A percentile compares a stretch with the other conserved stretches of the same genome.
Evolutionary conservation across 1,284 basidiomycete species (phyloP).

Genomic region (Heterobasidion annosum): DNA sequence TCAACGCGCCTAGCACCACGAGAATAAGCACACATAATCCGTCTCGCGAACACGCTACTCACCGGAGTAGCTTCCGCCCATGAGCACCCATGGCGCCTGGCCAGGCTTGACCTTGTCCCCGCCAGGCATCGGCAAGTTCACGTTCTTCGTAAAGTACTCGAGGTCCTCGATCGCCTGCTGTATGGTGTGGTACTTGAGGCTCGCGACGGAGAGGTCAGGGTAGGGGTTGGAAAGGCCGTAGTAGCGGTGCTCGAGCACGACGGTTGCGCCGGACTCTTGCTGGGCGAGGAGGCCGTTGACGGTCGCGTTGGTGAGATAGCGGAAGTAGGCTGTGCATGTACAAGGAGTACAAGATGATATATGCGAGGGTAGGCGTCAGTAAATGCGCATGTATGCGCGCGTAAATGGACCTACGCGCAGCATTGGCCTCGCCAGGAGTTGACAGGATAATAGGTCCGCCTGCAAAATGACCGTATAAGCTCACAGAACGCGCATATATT

Average conservation of each 20-base stretch:
- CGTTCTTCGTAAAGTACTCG: constrained; percentile 61
- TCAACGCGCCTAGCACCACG: constrained; percentile 33
- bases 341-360: neutral
- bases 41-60: neutral
- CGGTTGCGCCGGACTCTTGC: constrained; percentile 50
- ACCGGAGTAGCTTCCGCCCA: constrained; percentile 67
- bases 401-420: constrained; percentile 25
- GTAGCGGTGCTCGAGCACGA: constrained; percentile 53
- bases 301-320: constrained; percentile 55
- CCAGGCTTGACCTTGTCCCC: constrained; percentile 48
- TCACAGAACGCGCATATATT: neutral
- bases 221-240: constrained; percentile 49
- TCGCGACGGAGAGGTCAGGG: constrained; percentile 49
- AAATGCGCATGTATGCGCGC: neutral
- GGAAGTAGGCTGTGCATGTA: constrained; percentile 16
- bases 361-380: neutral
- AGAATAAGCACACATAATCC: neutral
- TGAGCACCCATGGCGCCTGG: constrained; percentile 56
- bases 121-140: constrained; percentile 54
- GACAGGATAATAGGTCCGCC: constrained; percentile 62
- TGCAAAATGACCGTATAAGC: constrained; percentile 13
- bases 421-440: constrained; percentile 38
- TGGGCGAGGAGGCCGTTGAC: constrained; percentile 63
- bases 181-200: constrained; percentile 51
- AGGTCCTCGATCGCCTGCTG: constrained; percentile 68